phyloP scores from a whole-genome alignment of 2,329 filamentous ascomycete genomes.

The Cladophialophora chaetospira region DNA sequence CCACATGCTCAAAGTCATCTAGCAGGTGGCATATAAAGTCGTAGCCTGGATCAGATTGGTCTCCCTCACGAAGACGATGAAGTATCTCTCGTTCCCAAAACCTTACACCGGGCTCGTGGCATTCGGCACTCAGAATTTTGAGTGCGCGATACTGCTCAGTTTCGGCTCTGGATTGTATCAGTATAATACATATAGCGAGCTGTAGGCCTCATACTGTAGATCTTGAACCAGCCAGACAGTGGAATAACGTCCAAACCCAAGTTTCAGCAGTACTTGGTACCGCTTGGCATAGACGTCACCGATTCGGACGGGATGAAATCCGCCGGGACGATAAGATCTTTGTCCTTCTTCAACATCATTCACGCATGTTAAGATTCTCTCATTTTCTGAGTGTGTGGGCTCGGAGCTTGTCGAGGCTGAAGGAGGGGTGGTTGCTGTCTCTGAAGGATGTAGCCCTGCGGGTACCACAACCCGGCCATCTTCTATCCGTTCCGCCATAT shows the following conservation, averaged over 20 bases:
- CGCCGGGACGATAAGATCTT: neutral
- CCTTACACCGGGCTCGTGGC: no score
- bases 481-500: no score
- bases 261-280: neutral
- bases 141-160: neutral
- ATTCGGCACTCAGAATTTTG: no score
- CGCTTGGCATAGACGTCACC: neutral
- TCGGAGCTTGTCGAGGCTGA: no score
- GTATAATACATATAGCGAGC: neutral
- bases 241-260: neutral
- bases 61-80: no score
- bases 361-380: no score
- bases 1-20: neutral
- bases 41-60: neutral
- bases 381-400: no score
- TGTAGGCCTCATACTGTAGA: neutral
- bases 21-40: neutral
- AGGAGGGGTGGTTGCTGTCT: no score
- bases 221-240: neutral
- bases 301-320: neutral
- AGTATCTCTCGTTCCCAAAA: no score
- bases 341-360: no score
- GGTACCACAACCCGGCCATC: no score
- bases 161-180: neutral
- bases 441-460: no score